phyloP scores from a whole-genome alignment of 768 basidiomycete species.

The Suillus hirtellus region DNA sequence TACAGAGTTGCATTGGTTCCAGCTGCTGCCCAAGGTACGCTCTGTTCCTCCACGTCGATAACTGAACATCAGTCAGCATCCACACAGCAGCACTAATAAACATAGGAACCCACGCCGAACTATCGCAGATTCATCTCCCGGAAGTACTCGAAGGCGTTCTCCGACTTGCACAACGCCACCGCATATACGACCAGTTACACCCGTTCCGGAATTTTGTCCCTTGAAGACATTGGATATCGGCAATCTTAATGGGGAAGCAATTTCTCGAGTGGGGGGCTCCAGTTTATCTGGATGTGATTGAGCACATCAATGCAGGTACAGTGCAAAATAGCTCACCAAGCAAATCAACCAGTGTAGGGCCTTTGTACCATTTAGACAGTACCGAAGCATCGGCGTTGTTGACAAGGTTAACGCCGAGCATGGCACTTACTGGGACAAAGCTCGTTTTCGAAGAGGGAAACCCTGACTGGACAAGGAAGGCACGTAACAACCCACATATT shows the following conservation, averaged over 20 bases:
- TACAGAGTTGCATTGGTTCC: slow-evolving; percentile 89
- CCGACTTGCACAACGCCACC: slow-evolving; percentile 92
- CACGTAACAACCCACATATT: slow-evolving; percentile 69
- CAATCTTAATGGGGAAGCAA: slow-evolving; percentile 74
- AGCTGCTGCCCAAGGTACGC: slow-evolving; percentile 83
- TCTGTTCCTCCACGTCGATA: slow-evolving; percentile 81
- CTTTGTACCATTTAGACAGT: slow-evolving; percentile 77
- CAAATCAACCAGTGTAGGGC: slow-evolving; percentile 80
- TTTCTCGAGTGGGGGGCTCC: slow-evolving; percentile 78
- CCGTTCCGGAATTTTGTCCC: slow-evolving; percentile 75
- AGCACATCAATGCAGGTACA: background rate
- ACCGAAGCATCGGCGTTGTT: slow-evolving; percentile 44
- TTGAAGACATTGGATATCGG: slow-evolving; percentile 97
- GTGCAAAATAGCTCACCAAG: slow-evolving; percentile 53
- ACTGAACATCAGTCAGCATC: slow-evolving; percentile 43
- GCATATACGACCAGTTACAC: slow-evolving; percentile 81
- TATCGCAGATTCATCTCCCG: slow-evolving; percentile 86
- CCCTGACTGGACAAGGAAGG: slow-evolving; percentile 87
- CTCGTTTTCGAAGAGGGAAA: slow-evolving; percentile 76
- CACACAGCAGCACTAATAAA: background rate
- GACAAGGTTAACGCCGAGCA: slow-evolving; percentile 84
- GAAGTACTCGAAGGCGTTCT: slow-evolving; percentile 81
- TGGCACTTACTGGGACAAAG: slow-evolving; percentile 89
- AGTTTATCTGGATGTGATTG: slow-evolving; percentile 58
- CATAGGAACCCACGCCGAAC: slow-evolving; percentile 57